Base-by-base conservation (phyloP, 345 rosid genomes). In the Stellera chamaejasme region DNA sequence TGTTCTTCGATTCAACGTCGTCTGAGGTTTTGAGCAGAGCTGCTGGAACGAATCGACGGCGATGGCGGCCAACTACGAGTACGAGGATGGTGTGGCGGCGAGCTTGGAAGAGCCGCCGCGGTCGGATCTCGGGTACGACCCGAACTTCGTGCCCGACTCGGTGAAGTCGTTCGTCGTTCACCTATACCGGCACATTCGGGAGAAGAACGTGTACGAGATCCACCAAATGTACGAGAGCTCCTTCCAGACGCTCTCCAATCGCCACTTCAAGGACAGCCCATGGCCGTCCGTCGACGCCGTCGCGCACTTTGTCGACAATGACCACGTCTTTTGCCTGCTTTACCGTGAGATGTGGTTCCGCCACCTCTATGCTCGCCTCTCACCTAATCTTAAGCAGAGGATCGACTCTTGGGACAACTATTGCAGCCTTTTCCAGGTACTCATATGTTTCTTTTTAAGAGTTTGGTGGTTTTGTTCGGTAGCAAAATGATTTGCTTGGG, bases 261-360 rank as follows among this genome's bases (percentile, higher is more conserved):
- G 97, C 23, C 82, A 78, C 28, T 93, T 93, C 76, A 90, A 93
- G 79, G 97, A 93, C 48, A 77, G 95, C 5, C 95, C 99, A 0
- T 93, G 99, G 99, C 99, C 99, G 14, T 79, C 87, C 55, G 92
- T 89, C 13, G 96, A 93, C 14, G 99, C 97, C 3, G 87, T 93
- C 0, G 85, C 99, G 28, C 77, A 75, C 48, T 79, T 52, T 44
- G 99, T 93, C 1, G 99, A 93, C 62, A 90, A 93, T 45, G 99
- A 93, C 55, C 97, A 82, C 47, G 99, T 93, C 0, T 93, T 93
- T 63, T 90, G 99, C 64, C 82, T 93, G 49, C 82, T 93, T 0
- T 93, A 93, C 65, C 95, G 96, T 10, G 99, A 93, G 92, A 87
- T 93, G 99, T 93, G 99, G 99, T 93, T 83, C 66, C 78, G 99